Evolutionary conservation across 805 yeast genomes (phyloP).

Genomic region (Myxozyma mucilagina): DNA sequence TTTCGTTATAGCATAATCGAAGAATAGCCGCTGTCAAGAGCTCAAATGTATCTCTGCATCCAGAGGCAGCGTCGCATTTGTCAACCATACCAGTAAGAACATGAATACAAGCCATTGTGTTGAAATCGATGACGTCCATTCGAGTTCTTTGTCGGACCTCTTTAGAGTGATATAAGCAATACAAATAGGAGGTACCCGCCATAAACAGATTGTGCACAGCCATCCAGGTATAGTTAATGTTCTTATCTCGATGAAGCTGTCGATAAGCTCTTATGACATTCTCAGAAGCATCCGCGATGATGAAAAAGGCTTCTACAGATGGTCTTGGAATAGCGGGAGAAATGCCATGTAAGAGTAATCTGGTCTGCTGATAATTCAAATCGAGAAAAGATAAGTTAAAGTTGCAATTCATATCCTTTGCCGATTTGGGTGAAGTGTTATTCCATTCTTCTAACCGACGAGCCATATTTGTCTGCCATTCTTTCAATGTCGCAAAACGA

Average conservation of each 20-base stretch:
- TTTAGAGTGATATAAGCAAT: constrained; percentile 70
- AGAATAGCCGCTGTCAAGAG: constrained; percentile 70
- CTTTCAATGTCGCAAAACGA: constrained; percentile 50
- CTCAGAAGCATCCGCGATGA: constrained; percentile 62
- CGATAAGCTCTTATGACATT: constrained; percentile 66
- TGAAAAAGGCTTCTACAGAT: constrained; percentile 53
- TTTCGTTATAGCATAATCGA: constrained; percentile 46
- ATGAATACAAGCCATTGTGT: constrained; percentile 45
- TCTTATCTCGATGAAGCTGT: constrained; percentile 54
- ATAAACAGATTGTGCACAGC: constrained; percentile 85
- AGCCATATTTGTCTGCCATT: constrained; percentile 63
- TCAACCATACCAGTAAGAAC: constrained; percentile 63
- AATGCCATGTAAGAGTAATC: constrained; percentile 70
- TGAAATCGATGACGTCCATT: constrained; percentile 52
- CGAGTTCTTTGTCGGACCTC: constrained; percentile 51
- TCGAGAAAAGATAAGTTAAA: constrained; percentile 70
- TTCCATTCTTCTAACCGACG: constrained; percentile 64
- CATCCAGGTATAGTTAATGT: constrained; percentile 87
- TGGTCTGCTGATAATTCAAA: constrained; percentile 74
- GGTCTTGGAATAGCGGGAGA: constrained; percentile 67
- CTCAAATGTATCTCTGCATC: constrained; percentile 70
- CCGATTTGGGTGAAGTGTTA: constrained; percentile 54
- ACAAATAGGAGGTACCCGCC: constrained; percentile 84
- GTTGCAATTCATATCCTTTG: constrained; percentile 65
- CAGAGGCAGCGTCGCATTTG: constrained; percentile 74